phyloP scores from a whole-genome alignment of 345 rosid genomes.

The Gossypium arboreum region DNA sequence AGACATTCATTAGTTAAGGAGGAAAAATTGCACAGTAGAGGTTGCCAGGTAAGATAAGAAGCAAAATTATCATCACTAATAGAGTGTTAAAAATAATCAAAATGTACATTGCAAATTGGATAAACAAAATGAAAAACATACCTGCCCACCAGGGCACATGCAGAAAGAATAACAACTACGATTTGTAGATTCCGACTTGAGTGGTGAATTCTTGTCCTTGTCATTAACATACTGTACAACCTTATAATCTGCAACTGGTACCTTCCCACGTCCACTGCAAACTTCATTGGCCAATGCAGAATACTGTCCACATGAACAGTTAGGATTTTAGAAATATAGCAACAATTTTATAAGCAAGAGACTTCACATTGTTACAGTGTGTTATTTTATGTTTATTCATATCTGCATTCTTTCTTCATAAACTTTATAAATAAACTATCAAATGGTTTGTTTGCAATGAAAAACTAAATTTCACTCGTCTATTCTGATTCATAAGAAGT shows the following conservation, averaged over 20 bases:
- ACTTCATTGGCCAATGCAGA: slow-evolving; percentile 67
- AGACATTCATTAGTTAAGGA: slow-evolving; percentile 4
- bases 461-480: background rate
- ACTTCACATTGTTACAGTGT: background rate
- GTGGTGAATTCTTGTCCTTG: slow-evolving; percentile 27
- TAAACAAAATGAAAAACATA: slow-evolving; percentile 23
- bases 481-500: background rate
- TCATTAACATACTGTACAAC: slow-evolving; percentile 57
- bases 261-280: slow-evolving; percentile 75
- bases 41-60: background rate
- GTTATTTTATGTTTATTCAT: background rate
- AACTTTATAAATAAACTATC: slow-evolving; percentile 9
- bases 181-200: slow-evolving; percentile 23
- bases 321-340: background rate
- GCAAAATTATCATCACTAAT: background rate
- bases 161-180: slow-evolving; percentile 96
- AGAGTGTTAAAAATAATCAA: background rate
- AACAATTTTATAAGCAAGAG: background rate
- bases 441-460: background rate
- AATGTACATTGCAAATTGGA: background rate
- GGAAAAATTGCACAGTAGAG: background rate
- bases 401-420: background rate
- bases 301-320: slow-evolving; percentile 43
- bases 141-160: slow-evolving; percentile 99
- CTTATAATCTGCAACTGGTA: slow-evolving; percentile 94